Base-by-base conservation (phyloP, 1,284 basidiomycete genomes). In the Cystobasidium slooffiae region DNA sequence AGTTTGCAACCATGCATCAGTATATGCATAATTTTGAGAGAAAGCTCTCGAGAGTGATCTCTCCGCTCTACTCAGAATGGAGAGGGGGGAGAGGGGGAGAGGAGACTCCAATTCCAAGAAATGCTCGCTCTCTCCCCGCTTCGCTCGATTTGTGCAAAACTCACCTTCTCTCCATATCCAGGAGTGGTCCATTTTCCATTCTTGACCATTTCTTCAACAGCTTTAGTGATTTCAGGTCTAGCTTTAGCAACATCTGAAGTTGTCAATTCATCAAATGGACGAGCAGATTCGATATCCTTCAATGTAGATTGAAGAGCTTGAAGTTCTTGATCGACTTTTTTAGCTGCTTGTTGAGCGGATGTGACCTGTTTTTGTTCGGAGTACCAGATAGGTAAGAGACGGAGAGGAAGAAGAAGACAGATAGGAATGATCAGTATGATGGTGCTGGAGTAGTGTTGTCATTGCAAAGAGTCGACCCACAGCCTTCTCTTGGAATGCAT, bases 101-200 rank as follows among this genome's bases (percentile, higher is more conserved):
- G 52, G 10, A 31, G 31, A 31, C 31, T 31, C 31, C 31, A 31
- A 2, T 31, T 31, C 31, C 31, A 5, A 22, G 18, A 22, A 53
- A 53, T 49, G 46, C n/a, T n/a, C n/a, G n/a, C n/a, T n/a, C n/a
- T n/a, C n/a, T n/a, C n/a, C n/a, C n/a, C n/a, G n/a, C n/a, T n/a
- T n/a, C n/a, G n/a, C n/a, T n/a, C n/a, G n/a, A 49, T 12, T 14
- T 49, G 12, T 12, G n/a, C n/a, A 12, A 49, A n/a, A 43, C 68
- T 61, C 68, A 73, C 79, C 82, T 66, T 66, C 64, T 84, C 83
- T 78, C 81, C 81, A 83, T 84, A 84, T 88, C 93, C 93, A 80
- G 94, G 94, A 74, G 97, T 93, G 82, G 91, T 92, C 91, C 94
- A 99, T 86, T 98, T 98, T 84, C 97, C 97, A 87, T 99, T 97